Base-by-base conservation (phyloP, 2,329 filamentous ascomycete genomes). In the Aureobasidium mangrovei region DNA sequence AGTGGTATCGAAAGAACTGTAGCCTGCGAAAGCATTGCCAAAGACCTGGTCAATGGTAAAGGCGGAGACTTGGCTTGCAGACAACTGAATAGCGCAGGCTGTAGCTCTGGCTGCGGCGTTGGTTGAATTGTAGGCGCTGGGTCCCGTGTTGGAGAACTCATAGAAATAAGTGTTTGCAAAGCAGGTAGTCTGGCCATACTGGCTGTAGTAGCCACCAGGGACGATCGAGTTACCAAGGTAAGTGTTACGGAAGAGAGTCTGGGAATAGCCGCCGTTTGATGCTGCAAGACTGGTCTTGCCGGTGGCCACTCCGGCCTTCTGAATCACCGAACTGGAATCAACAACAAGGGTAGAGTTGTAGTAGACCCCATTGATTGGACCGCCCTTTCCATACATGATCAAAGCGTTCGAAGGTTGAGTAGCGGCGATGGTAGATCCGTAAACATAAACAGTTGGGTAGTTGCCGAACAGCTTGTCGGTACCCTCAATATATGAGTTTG, bases 401-500 rank as follows among this genome's bases (percentile, higher is more conserved):
- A 64, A 60, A 0, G 67, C 71, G 26, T 64, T 67, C 12, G 59
- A 64, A 2, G 62, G 60, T 12, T 6, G 7, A 0, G 71, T 69
- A 0, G 72, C 67, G 0, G 70, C 68, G 47, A 77, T 70, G 0
- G 68, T 72, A 0, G 74, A 71, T 7, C 67, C 66, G 55, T 70
- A 76, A 0, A 77, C 57, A 54, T 75, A 76, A 0, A 73, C 55
- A 8, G 69, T 69, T 0, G 69, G 66, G 8, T 67, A 70, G 35
- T 69, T 67, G 55, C 69, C 71, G 47, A 77, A 66, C 1, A 72
- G 58, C 58, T 74, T 74, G 46, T 73, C 69, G 4, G 65, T 58
- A 2, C 70, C 73, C 55, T 76, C 71, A 7, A 77, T 65, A 54
- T 74, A 75, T 0, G 71, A 74, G 57, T 74, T 68, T 7, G 71